These are phyloP conservation scores for Leishmania lainsoni DNA, from an alignment of 208 protist species.

Conservation along the genomic window DNA sequence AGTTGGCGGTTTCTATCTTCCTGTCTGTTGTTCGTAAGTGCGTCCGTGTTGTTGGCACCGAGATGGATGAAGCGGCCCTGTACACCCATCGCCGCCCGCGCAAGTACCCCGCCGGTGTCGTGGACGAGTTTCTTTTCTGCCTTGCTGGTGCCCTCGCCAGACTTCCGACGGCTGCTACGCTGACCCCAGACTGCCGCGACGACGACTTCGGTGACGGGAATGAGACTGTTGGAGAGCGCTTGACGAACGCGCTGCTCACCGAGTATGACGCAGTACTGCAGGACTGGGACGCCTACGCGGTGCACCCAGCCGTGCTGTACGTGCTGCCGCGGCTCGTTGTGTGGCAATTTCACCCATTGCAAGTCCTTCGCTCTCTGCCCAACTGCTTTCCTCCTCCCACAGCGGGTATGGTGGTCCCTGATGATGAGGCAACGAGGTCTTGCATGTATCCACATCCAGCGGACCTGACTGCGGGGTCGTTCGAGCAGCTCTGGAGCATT, in stretches of 20 bases:
- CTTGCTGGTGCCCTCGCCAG: constrained; percentile 50
- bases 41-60: constrained; percentile 57
- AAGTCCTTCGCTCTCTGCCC: neutral
- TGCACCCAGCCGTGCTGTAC: constrained; percentile 81
- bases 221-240: constrained; percentile 46
- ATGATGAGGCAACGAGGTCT: neutral
- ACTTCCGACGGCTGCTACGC: constrained; percentile 5
- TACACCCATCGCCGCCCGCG: constrained; percentile 49
- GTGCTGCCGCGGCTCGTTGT: constrained; percentile 65
- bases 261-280: constrained; percentile 61
- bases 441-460: constrained; percentile 35
- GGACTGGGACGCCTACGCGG: constrained; percentile 85
- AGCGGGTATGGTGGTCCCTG: neutral
- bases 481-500: constrained; percentile 87
- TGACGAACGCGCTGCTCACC: constrained; percentile 67
- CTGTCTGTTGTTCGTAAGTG: constrained; percentile 53
- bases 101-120: constrained; percentile 45
- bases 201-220: constrained; percentile 2
- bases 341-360: constrained; percentile 79
- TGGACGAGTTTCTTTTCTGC: constrained; percentile 77
- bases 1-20: constrained; percentile 24
- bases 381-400: neutral
- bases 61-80: constrained; percentile 63
- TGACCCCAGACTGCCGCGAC: neutral
- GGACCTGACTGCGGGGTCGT: constrained; percentile 62